Evolutionary conservation across 495 filamentous ascomycete genomes (phyloP).

Genomic region (Hypoxylon trugodes): DNA sequence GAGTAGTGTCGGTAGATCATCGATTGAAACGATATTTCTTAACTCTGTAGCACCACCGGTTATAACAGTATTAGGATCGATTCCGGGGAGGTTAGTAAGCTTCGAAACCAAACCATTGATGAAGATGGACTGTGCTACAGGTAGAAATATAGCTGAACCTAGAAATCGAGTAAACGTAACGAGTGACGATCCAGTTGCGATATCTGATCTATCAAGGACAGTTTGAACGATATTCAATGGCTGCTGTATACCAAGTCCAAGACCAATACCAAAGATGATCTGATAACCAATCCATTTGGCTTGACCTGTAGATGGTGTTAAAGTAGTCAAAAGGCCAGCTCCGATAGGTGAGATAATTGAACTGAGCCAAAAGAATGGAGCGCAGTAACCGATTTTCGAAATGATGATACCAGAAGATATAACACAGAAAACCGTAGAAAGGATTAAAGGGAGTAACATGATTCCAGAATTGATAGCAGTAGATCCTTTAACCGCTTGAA

Average conservation of each 20-base stretch:
- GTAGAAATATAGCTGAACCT: slow-evolving; percentile 68
- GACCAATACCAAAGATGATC: slow-evolving; percentile 71
- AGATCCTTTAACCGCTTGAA: slow-evolving; percentile 68
- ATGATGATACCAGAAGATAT: slow-evolving; percentile 63
- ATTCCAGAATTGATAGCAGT: slow-evolving; percentile 62
- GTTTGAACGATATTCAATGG: slow-evolving; percentile 61
- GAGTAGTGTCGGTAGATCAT: slow-evolving; percentile 8
- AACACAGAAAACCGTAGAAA: slow-evolving; percentile 50
- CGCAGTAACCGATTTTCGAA: slow-evolving; percentile 63
- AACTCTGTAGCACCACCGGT: slow-evolving; percentile 60
- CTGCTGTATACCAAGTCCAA: slow-evolving; percentile 71
- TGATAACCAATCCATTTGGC: slow-evolving; percentile 71
- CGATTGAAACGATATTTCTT: slow-evolving; percentile 22
- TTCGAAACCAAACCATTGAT: slow-evolving; percentile 60
- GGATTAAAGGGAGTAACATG: slow-evolving; percentile 57
- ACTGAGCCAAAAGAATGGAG: slow-evolving; percentile 62
- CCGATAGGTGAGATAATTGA: slow-evolving; percentile 63
- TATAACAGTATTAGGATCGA: slow-evolving; percentile 30
- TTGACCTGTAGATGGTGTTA: slow-evolving; percentile 53
- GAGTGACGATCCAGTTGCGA: slow-evolving; percentile 65
- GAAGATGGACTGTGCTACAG: slow-evolving; percentile 67
- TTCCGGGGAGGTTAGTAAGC: slow-evolving; percentile 40
- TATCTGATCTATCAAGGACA: slow-evolving; percentile 58
- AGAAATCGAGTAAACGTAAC: slow-evolving; percentile 70
- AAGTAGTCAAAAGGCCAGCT: slow-evolving; percentile 67